These are phyloP conservation scores for Linum trigynum DNA, from an alignment of 345 rosid species.

Conservation along the genomic window DNA sequence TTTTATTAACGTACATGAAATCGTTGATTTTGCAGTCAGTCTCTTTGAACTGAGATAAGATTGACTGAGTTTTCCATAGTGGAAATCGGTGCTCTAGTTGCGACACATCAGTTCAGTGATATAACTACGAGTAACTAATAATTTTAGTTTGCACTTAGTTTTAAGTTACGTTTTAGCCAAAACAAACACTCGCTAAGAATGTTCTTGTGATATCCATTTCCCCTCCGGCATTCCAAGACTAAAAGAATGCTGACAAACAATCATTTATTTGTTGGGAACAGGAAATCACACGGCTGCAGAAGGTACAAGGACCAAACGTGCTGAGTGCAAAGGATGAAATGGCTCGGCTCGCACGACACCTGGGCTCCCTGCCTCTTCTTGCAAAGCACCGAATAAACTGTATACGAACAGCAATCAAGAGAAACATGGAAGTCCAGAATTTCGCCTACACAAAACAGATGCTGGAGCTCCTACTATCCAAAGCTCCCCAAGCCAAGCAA, in stretches of 20 bases:
- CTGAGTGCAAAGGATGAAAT: conserved; percentile 95
- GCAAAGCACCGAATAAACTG: conserved; percentile 95
- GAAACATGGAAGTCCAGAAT: conserved; percentile 98
- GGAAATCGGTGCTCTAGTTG: no score
- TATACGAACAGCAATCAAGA: conserved; percentile 84
- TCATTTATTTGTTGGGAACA: conserved; percentile 17
- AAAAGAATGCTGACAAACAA: background rate
- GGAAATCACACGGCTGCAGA: conserved; percentile 87
- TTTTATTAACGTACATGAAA: no score
- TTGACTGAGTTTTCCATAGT: no score
- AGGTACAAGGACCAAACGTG: conserved; percentile 84
- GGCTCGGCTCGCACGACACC: conserved; percentile 88
- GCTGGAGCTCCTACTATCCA: conserved; percentile 95
- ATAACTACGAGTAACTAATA: no score
- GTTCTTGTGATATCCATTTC: no score
- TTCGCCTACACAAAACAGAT: conserved; percentile 84
- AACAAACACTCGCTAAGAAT: no score
- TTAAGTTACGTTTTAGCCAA: no score
- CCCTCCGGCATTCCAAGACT: background rate
- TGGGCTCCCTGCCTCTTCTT: conserved; percentile 77
- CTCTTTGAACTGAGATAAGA: no score
- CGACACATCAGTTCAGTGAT: no score
- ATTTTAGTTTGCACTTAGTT: no score
- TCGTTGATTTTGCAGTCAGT: no score
- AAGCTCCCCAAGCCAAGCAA: conserved; percentile 87